Percentiles rank a stretch among this genome's conserved stretches.
phyloP scores from a whole-genome alignment of 2,329 filamentous ascomycete genomes.

The Shiraia sp. region DNA sequence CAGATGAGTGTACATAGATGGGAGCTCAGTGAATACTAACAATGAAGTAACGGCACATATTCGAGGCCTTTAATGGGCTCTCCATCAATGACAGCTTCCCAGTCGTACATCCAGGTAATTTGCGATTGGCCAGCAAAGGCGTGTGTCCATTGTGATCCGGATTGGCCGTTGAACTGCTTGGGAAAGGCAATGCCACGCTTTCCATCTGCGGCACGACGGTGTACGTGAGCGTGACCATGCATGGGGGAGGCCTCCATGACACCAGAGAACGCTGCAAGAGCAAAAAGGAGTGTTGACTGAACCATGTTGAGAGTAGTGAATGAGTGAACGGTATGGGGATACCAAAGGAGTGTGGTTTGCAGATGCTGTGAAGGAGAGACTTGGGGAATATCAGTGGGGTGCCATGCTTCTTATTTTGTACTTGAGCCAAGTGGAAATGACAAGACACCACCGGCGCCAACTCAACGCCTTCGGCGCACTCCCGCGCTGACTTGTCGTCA shows the following conservation, averaged over 20 bases:
- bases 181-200: conserved; percentile 40
- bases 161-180: conserved; percentile 25
- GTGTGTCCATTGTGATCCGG: conserved; percentile 27
- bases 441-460: conserved; percentile 8
- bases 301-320: conserved; percentile 16
- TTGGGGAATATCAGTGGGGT: conserved; percentile 1
- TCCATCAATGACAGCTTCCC: conserved; percentile 55
- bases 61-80: conserved; percentile 51
- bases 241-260: conserved; percentile 33
- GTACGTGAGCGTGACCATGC: not conserved
- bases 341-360: conserved; percentile 19
- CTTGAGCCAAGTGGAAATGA: conserved; percentile 19
- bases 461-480: conserved; percentile 11
- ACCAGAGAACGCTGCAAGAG: conserved; percentile 34
- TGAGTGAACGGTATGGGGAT: conserved; percentile 10
- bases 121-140: conserved; percentile 29
- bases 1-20: no score
- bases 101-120: conserved; percentile 70
- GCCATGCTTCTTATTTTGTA: conserved; percentile 2
- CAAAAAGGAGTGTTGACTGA: conserved; percentile 27
- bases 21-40: no score
- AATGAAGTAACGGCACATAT: conserved; percentile 63
- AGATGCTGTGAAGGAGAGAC: conserved; percentile 14
- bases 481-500: conserved; percentile 13
- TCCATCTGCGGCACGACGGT: conserved; percentile 21